Percentiles rank a stretch among this genome's conserved stretches.
phyloP scores from a whole-genome alignment of 1,139 yeast species.

The Pichia terricola region DNA sequence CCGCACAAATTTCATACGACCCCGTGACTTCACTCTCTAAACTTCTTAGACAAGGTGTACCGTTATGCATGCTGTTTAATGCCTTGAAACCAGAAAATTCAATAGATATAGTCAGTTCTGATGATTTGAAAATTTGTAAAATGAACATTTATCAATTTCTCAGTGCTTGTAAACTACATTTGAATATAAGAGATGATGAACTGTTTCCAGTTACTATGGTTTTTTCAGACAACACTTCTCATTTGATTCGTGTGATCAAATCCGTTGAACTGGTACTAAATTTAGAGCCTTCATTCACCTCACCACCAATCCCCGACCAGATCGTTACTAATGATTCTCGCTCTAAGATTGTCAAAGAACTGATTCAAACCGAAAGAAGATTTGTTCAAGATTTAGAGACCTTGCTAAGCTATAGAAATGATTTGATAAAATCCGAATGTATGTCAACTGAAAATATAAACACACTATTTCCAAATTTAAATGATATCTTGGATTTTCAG shows the following conservation, averaged over 20 bases:
- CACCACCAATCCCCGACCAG: slow-evolving; percentile 20
- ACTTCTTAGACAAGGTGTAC: slow-evolving; percentile 85
- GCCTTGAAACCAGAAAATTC: slow-evolving; percentile 36
- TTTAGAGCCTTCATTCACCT: slow-evolving; percentile 32
- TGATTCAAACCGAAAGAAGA: slow-evolving; percentile 83
- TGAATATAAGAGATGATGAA: slow-evolving; percentile 69
- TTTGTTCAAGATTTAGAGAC: slow-evolving; percentile 85
- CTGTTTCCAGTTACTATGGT: slow-evolving; percentile 87
- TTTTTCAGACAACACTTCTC: slow-evolving; percentile 73
- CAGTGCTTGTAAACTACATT: slow-evolving; percentile 72
- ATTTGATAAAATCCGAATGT: slow-evolving; percentile 53
- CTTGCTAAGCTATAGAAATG: slow-evolving; percentile 57
- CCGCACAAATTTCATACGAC: slow-evolving; percentile 67
- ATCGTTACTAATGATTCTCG: slow-evolving; percentile 40
- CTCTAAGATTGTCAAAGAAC: slow-evolving; percentile 74
- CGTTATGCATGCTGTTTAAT: slow-evolving; percentile 79
- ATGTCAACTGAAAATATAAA: slow-evolving; percentile 76
- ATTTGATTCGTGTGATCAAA: slow-evolving; percentile 59
- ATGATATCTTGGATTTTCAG: slow-evolving; percentile 83
- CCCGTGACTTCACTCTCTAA: slow-evolving; percentile 91
- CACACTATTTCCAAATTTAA: slow-evolving; percentile 76
- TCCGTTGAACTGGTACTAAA: slow-evolving; percentile 61
- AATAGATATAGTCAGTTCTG: slow-evolving; percentile 51
- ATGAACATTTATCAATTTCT: slow-evolving; percentile 86
- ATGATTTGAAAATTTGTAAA: slow-evolving; percentile 77